Base-by-base conservation (phyloP, 1,284 basidiomycete genomes). In the Papiliotrema nemorosa region DNA sequence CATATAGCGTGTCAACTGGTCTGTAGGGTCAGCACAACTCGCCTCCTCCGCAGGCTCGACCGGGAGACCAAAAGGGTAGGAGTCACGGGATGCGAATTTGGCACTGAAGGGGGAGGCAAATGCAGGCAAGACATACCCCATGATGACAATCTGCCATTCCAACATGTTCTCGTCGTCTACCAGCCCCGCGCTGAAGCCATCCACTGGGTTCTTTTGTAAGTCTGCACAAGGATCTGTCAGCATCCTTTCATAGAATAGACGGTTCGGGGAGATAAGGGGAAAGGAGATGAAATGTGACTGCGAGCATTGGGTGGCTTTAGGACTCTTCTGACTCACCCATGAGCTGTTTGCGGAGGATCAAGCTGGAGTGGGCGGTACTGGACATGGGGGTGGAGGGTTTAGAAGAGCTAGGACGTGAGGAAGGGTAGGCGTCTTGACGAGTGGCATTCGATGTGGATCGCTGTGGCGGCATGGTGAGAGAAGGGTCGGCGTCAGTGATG, bases 161-260 rank as follows among this genome's bases (percentile, higher is more conserved):
- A 87, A 88, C 14, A 96, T 78, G 76, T 96, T 92, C 74, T 84
- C 82, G 58, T 96, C 92, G 69, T 94, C 90, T 36, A 92, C 90
- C 48, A 97, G 83, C 31, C 93, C 92, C 72, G 90, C 92, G 39
- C 88, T 92, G 78, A 97, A 96, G 6, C 92, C 92, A 66, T 93
- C 87, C 3, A 93, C 88, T 3, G 92, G 92, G 51, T 80, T 81
- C 76, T 91, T 92, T 29, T 85, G 89, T 59, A 94, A 82, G 67
- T 93, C 90, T 78, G 38, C 24, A n/a, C 7, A n/a, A n/a, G n/a
- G n/a, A n/a, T n/a, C n/a, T n/a, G 24, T 49, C 40, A 35, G 25
- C 27, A 3, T 35, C 7, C 20, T 16, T n/a, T 20, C 21, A 50
- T 14, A 10, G 24, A 27, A 12, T 25, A 29, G 29, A 35, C 16